Conservation (phyloP, 768 basidiomycete species). For the Mycena indigotica region DNA sequence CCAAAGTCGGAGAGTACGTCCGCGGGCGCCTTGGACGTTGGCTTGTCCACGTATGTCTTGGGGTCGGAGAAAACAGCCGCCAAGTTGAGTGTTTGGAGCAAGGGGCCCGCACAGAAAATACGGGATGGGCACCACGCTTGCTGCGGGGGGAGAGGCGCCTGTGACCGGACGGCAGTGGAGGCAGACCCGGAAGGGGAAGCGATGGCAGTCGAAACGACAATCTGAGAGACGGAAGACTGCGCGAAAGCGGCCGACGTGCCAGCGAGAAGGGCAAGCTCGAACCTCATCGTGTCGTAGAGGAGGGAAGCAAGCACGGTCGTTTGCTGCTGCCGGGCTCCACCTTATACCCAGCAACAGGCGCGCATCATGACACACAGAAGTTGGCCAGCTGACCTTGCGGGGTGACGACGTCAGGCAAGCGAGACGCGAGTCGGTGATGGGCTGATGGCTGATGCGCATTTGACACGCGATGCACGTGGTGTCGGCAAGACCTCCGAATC, state of each 20-base stretch:
- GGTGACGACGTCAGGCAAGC: too few relatives aligned
- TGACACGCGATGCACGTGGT: too few relatives aligned
- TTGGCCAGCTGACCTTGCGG: too few relatives aligned
- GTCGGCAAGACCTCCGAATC: too few relatives aligned
- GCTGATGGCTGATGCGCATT: too few relatives aligned
- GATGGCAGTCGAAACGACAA: conserved; percentile 10
- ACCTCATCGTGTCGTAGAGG: conserved; percentile 1
- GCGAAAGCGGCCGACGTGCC: background rate
- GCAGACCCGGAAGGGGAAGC: conserved; percentile 18
- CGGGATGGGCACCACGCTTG: conserved; percentile 43
- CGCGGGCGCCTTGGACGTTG: conserved; percentile 67
- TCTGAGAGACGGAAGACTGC: conserved; percentile 7
- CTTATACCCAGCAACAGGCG: too few relatives aligned
- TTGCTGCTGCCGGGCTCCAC: too few relatives aligned
- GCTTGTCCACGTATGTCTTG: conserved; percentile 90
- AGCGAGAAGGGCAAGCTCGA: background rate
- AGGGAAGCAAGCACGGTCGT: too few relatives aligned
- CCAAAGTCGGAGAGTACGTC: conserved; percentile 71
- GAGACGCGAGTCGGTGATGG: too few relatives aligned
- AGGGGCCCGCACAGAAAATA: conserved; percentile 78
- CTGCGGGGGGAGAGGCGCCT: conserved; percentile 11
- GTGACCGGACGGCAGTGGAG: conserved; percentile 12
- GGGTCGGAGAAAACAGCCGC: conserved; percentile 75
- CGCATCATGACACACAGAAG: too few relatives aligned
- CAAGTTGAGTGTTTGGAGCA: conserved; percentile 85